Evolutionary conservation across 768 basidiomycete species (phyloP), one percentile per base, ranked within the genome.

Genomic region (Trametes maxima): DNA sequence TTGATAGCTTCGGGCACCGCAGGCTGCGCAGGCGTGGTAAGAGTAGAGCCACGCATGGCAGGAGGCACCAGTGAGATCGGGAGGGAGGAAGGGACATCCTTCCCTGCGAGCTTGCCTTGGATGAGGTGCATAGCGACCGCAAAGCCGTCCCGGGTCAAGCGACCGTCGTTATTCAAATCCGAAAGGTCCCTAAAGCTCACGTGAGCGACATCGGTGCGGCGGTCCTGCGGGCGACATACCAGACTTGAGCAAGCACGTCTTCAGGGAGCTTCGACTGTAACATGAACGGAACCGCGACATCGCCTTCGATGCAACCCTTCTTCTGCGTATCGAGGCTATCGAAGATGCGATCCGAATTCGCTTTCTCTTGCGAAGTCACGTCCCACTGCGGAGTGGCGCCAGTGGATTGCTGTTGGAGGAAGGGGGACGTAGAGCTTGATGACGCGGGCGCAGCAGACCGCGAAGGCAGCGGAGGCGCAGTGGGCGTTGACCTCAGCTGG

Each of bases 111-210:
- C 73, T 89, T 94, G 69, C 83, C 83, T 74, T 92, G 91, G 68
- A 99, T 98, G 37, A 99, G 82, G 75, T 96, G 85, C 86, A 95
- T 86, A 3, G 95, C 97, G 46, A 98, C 89, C 8, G 97, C 96
- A 73, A 99, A 98, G 14, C 94, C 93, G 50, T 98, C 95, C 54
- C 87, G 83, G 3, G 88, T 94, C 49, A 99, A 79, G 56, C 81
- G 83, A 1, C 97, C 97, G 58, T 96, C 90, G 53, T 89, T 89
- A 63, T 89, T 85, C 22, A 98, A 82, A 70, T 98, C 96, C 25
- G 94, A 82, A 19, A 99, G 83, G 73, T 99, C 97, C 96, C 95
- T 98, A 60, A 0, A 56, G 28, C 47, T 11, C n/a, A 19, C 22
- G 19, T 37, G 39, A 52, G 28, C n/a, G 7, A 1, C 25, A 54